Evolutionary conservation across 73 alveolate genomes (phyloP).

Genomic region (Paramecium octaurelia): DNA sequence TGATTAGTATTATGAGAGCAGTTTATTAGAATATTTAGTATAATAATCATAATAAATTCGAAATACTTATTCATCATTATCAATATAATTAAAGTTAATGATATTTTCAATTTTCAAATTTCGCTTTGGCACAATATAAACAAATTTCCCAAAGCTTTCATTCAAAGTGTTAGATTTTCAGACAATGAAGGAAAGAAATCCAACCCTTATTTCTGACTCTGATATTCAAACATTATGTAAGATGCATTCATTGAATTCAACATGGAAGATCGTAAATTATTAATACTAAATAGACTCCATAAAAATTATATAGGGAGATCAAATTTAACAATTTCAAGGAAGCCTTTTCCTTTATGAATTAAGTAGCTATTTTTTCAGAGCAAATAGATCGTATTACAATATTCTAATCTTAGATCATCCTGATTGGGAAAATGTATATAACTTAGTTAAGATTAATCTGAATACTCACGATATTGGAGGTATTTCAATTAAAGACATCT

Average conservation of each 20-base stretch:
- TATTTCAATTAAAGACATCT: not conserved
- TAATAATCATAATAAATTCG: not conserved
- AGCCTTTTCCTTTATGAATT: slow-evolving; percentile 46
- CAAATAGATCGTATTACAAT: not conserved
- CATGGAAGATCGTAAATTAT: slow-evolving; percentile 6
- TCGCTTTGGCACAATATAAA: not conserved
- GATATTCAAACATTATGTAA: not conserved
- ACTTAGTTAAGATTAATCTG: not conserved
- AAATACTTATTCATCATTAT: not conserved
- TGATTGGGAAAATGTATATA: slow-evolving; percentile 47
- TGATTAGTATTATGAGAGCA: no score
- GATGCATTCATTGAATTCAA: not conserved
- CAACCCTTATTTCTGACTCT: not conserved
- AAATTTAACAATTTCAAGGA: slow-evolving; percentile 29
- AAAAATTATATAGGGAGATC: slow-evolving; percentile 1
- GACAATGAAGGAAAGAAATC: not conserved
- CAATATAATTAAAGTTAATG: not conserved
- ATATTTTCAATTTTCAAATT: not conserved
- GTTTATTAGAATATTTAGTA: not conserved
- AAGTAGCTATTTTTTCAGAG: slow-evolving; percentile 33
- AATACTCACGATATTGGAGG: slow-evolving; percentile 37
- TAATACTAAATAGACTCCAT: not conserved
- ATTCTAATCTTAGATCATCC: slow-evolving; percentile 10
- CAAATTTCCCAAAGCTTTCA: not conserved
- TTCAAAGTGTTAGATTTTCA: not conserved